These are phyloP conservation scores for Ceratobasidium sp. DNA, from an alignment of 1,284 basidiomycete species.

Conservation along the genomic window DNA sequence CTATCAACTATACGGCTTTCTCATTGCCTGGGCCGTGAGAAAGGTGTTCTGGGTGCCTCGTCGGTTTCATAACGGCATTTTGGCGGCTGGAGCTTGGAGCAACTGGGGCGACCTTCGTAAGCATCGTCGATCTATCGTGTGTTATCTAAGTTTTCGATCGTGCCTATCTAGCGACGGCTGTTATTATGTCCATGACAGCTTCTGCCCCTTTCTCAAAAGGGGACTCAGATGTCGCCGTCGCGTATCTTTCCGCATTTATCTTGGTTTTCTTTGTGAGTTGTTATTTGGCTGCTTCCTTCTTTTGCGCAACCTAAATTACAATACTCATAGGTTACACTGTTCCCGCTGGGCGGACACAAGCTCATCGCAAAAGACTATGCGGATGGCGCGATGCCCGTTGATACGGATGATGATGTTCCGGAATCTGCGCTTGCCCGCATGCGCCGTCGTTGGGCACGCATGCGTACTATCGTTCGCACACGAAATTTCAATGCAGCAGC, in stretches of 20 bases:
- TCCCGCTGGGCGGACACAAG: constrained; percentile 66
- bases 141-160: background rate
- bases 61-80: constrained; percentile 74
- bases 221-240: constrained; percentile 69
- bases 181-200: constrained; percentile 66
- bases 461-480: constrained; percentile 47
- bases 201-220: constrained; percentile 64
- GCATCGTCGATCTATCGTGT: constrained; percentile 50
- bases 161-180: constrained; percentile 65
- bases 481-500: background rate
- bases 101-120: constrained; percentile 75
- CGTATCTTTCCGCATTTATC: constrained; percentile 65
- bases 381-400: constrained; percentile 59
- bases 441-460: background rate
- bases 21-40: constrained; percentile 66
- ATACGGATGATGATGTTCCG: constrained; percentile 64
- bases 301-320: background rate
- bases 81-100: constrained; percentile 71
- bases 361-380: constrained; percentile 68
- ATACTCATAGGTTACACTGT: constrained; percentile 64
- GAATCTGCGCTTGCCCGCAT: constrained; percentile 32
- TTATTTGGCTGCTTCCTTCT: background rate
- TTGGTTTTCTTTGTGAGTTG: constrained; percentile 59
- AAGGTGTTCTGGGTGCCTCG: constrained; percentile 81
- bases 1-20: constrained; percentile 65